Percentiles rank a stretch among this genome's conserved stretches.
These are phyloP conservation scores for Delonix regia DNA, from an alignment of 306 rosid species.

Conservation along the genomic window DNA sequence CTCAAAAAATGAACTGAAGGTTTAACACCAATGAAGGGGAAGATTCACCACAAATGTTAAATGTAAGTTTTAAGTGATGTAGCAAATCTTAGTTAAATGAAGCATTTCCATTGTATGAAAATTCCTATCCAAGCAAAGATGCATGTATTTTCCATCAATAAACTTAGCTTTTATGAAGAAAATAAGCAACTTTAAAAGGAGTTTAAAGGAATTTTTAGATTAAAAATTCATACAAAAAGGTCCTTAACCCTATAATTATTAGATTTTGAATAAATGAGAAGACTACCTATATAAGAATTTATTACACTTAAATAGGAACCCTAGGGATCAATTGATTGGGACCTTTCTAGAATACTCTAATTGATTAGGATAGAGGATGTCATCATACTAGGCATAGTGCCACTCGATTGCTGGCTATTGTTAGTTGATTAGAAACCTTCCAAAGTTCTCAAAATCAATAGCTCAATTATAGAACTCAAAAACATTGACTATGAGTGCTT, in stretches of 20 bases:
- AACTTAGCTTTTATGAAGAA: neutral
- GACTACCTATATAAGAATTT: slow-evolving; percentile 25
- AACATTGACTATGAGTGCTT: no score
- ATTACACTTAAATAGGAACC: slow-evolving; percentile 33
- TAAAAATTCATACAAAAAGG: slow-evolving; percentile 3
- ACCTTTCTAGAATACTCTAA: no score
- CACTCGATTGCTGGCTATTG: no score
- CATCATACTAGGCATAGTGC: no score
- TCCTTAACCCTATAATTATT: slow-evolving; percentile 30
- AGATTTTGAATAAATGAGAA: slow-evolving; percentile 43
- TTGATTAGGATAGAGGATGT: no score
- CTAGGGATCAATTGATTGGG: no score
- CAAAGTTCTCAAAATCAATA: no score
- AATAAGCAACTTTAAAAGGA: neutral
- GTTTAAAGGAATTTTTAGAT: slow-evolving; percentile 5
- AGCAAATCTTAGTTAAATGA: slow-evolving; percentile 16
- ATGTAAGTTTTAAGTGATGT: slow-evolving; percentile 15
- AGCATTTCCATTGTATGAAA: slow-evolving; percentile 12
- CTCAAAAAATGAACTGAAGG: slow-evolving; percentile 2
- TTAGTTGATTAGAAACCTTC: no score
- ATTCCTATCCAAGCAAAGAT: neutral
- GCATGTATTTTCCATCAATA: neutral
- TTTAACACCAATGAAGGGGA: slow-evolving; percentile 25
- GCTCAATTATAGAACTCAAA: no score
- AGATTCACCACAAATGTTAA: slow-evolving; percentile 11